These are phyloP conservation scores for Scheffersomyces quercinus DNA, from an alignment of 1,139 yeast species.

Conservation along the genomic window DNA sequence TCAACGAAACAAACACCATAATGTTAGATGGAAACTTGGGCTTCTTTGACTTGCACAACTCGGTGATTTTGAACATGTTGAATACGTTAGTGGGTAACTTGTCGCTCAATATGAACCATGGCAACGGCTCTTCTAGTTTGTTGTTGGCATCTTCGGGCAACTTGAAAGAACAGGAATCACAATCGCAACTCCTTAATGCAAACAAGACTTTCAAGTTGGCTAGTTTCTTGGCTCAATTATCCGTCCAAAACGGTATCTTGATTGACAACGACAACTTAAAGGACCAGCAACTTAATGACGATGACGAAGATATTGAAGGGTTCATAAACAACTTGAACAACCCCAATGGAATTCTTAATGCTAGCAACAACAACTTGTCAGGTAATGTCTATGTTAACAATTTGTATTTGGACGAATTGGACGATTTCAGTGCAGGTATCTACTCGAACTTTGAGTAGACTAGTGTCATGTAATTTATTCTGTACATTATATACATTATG, in stretches of 20 bases:
- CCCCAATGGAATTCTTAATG: slow-evolving; percentile 3
- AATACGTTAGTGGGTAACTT: slow-evolving; percentile 33
- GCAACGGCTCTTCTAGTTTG: slow-evolving; percentile 5
- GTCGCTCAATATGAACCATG: slow-evolving; percentile 8
- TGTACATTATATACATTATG: no score
- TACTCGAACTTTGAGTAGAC: slow-evolving; percentile 73
- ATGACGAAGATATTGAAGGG: slow-evolving; percentile 42
- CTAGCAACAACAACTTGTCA: slow-evolving; percentile 29
- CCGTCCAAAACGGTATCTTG: slow-evolving; percentile 64
- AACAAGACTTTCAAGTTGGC: slow-evolving; percentile 58
- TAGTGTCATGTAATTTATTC: background rate
- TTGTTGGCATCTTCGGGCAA: slow-evolving; percentile 9
- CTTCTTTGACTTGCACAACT: slow-evolving; percentile 30
- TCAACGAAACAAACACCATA: slow-evolving; percentile 44
- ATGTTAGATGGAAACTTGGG: slow-evolving; percentile 12
- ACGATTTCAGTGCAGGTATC: slow-evolving; percentile 86
- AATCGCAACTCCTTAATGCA: slow-evolving; percentile 3
- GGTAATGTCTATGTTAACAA: slow-evolving; percentile 46
- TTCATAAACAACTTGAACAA: slow-evolving; percentile 11
- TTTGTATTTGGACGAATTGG: slow-evolving; percentile 65
- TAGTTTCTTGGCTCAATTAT: slow-evolving; percentile 63
- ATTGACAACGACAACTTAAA: slow-evolving; percentile 36
- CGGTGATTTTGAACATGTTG: slow-evolving; percentile 29
- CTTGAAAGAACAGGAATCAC: slow-evolving; percentile 8
- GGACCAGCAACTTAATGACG: slow-evolving; percentile 44